These are phyloP conservation scores for Aspergillus novoparasiticus DNA, from an alignment of 2,329 filamentous ascomycete species.

Conservation along the genomic window DNA sequence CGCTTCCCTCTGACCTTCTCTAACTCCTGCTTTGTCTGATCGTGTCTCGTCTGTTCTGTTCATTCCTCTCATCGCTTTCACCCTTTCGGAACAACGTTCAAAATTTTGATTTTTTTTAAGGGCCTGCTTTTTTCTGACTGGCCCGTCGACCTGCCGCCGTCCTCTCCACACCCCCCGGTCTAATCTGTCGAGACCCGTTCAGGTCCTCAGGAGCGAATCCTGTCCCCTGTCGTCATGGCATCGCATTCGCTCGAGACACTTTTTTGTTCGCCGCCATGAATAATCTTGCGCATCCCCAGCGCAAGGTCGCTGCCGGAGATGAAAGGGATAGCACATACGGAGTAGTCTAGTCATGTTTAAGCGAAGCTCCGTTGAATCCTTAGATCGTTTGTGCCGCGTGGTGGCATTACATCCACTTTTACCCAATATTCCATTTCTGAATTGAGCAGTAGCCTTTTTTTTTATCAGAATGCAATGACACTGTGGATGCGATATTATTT, in stretches of 20 bases:
- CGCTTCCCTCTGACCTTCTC: constrained; percentile 15
- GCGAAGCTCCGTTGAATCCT: constrained; percentile 23
- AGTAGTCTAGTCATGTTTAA: constrained; percentile 19
- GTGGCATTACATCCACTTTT: constrained; percentile 24
- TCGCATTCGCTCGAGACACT: constrained; percentile 13
- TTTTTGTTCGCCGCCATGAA: constrained; percentile 18
- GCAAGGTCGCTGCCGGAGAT: constrained; percentile 26
- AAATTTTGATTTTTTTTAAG: constrained; percentile 4
- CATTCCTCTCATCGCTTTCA: constrained; percentile 16
- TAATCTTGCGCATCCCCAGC: constrained; percentile 22
- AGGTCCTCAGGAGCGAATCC: constrained; percentile 13
- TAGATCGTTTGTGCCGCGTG: constrained; percentile 21
- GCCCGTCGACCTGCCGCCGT: constrained; percentile 20
- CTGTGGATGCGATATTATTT: constrained; percentile 17
- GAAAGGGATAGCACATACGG: constrained; percentile 23
- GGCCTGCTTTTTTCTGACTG: constrained; percentile 19
- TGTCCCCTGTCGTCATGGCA: constrained; percentile 28
- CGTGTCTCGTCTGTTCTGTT: constrained; percentile 9
- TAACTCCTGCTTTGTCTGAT: not conserved
- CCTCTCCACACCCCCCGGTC: constrained; percentile 20
- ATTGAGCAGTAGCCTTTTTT: constrained; percentile 6
- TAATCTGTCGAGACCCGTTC: constrained; percentile 24
- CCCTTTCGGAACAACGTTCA: constrained; percentile 14
- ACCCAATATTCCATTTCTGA: constrained; percentile 6
- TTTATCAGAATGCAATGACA: constrained; percentile 16